Base-by-base conservation (phyloP, 2,329 filamentous ascomycete species). In the Penicillium sp. region DNA sequence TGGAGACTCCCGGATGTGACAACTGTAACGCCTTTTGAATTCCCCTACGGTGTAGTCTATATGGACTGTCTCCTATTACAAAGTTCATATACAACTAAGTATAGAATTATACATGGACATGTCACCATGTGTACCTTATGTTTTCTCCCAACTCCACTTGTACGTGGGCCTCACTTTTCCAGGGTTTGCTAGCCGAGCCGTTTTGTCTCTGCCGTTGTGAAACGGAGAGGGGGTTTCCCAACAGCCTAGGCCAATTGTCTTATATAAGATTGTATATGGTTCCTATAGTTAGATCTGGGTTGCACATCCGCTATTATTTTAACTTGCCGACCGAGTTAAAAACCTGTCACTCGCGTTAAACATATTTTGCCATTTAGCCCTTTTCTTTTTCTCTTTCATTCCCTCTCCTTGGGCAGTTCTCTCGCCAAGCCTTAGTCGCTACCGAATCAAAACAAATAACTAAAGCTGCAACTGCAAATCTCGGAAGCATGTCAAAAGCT, bases 161-260 rank as follows among this genome's bases (percentile, higher is more conserved):
- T 46, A 52, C 47, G 55, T 60, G 57, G 51, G 36, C 55, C 49
- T 43, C 47, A 40, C 36, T 50, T 48, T 41, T 42, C 38, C 38
- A 59, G 60, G 52, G 58, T 54, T 56, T 53, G 55, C 58, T 65
- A 65, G 60, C 61, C 62, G 62, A 64, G 58, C 62, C 62, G 55
- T 55, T 31, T 31, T 48, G 38, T 50, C 46, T 54, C 42, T 53
- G 56, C 59, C 56, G 57, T n/a, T n/a, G n/a, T 62, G 60, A 62
- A 62, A 62, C 60, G 42, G 44, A 12, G 30, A 33, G 19, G 3
- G 3, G 25, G 19, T 51, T 25, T 37, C 14, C 43, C 19, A 50
- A 38, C 31, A 45, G 25, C 36, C 45, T 53, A 44, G 22, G 31
- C 30, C 30, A 25, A 11, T 11, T 31, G 25, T 55, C 52, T 50